These are phyloP conservation scores for Symmetrospora coprosmae DNA, from an alignment of 768 basidiomycete species.

Conservation along the genomic window DNA sequence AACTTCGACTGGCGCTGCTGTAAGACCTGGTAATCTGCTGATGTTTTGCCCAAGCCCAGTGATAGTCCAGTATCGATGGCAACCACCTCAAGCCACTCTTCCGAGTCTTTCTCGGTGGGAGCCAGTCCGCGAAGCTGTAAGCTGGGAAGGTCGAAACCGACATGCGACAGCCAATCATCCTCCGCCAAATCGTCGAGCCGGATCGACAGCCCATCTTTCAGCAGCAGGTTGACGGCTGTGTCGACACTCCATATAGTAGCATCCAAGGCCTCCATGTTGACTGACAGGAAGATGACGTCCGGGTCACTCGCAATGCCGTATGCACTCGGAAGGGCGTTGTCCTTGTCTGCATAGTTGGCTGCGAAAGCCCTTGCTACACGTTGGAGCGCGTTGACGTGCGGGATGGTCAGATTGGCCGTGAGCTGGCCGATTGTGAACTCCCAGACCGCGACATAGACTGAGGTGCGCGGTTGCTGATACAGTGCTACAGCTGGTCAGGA, in stretches of 20 bases:
- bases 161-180: constrained; percentile 47
- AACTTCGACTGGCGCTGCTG: constrained; percentile 52
- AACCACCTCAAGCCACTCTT: constrained; percentile 29
- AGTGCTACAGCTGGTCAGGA: not conserved
- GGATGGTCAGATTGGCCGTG: constrained; percentile 41
- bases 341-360: constrained; percentile 56
- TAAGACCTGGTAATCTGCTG: constrained; percentile 45
- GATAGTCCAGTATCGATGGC: constrained; percentile 23
- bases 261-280: constrained; percentile 48
- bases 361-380: constrained; percentile 50
- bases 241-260: constrained; percentile 46
- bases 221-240: constrained; percentile 46
- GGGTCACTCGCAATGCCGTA: constrained; percentile 52
- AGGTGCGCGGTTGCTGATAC: constrained; percentile 50
- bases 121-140: constrained; percentile 8
- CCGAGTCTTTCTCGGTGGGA: constrained; percentile 12
- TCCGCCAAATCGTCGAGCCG: constrained; percentile 66
- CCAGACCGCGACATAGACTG: constrained; percentile 87
- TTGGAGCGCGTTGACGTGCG: constrained; percentile 44
- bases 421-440: constrained; percentile 57
- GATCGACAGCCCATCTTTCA: constrained; percentile 51
- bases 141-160: constrained; percentile 16
- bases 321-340: constrained; percentile 65
- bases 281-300: constrained; percentile 77
- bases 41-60: constrained; percentile 57